These are phyloP conservation scores for Entomortierella parvispora DNA, from an alignment of 192 early-diverging fungal species.

Conservation along the genomic window DNA sequence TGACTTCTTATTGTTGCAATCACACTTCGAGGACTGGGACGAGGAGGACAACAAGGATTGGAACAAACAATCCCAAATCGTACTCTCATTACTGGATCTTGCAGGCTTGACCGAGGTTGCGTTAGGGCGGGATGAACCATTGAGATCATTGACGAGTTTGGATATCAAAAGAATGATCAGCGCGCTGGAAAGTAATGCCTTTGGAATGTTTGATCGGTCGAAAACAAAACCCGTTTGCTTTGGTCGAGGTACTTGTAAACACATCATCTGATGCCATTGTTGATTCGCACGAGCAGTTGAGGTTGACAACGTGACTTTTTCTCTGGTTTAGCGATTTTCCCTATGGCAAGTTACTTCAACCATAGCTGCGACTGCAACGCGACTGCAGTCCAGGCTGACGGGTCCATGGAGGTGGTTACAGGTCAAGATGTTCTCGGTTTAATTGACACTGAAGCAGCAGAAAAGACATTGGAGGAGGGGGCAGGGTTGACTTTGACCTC, in stretches of 20 bases:
- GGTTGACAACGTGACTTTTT: too few species aligned
- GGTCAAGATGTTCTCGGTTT: conserved; percentile 18
- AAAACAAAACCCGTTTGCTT: conserved; percentile 51
- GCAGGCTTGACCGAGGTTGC: conserved; percentile 52
- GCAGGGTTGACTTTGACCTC: neutral
- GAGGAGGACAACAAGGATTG: conserved; percentile 66
- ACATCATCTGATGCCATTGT: too few species aligned
- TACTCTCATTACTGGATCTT: conserved; percentile 55
- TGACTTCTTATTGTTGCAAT: conserved; percentile 59
- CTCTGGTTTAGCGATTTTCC: conserved; percentile 74
- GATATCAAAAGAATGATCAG: conserved; percentile 69
- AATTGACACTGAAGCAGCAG: neutral
- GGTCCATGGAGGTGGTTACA: conserved; percentile 13
- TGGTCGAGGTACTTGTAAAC: conserved; percentile 64
- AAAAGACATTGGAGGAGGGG: neutral
- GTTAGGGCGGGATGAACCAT: conserved; percentile 8
- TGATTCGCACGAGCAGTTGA: too few species aligned
- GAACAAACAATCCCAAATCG: conserved; percentile 59
- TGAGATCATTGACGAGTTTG: conserved; percentile 4
- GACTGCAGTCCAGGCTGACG: conserved; percentile 43
- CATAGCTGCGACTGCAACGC: conserved; percentile 71
- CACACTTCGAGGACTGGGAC: conserved; percentile 71
- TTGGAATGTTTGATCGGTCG: conserved; percentile 68
- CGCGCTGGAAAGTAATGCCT: conserved; percentile 73
- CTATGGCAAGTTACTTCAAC: conserved; percentile 72